phyloP scores from a whole-genome alignment of 495 filamentous ascomycete species.

The Aspergillus bridgeri region DNA sequence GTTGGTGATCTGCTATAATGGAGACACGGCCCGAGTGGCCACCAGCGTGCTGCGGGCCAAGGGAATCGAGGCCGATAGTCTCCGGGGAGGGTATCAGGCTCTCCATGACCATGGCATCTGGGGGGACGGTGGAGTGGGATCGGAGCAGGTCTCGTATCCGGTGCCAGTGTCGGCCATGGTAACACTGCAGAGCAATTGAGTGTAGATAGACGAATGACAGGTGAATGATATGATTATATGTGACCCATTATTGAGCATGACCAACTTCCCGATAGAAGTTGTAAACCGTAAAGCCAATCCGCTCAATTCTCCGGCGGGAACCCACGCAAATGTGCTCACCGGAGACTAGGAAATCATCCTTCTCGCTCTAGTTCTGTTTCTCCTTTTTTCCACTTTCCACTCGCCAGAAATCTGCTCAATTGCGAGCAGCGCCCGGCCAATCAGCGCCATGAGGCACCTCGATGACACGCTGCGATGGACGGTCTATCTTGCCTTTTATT shows the following conservation, averaged over 20 bases:
- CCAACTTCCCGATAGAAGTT: no score
- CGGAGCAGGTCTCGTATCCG: neutral
- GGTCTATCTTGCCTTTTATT: neutral
- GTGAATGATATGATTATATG: neutral
- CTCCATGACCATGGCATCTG: conserved; percentile 30
- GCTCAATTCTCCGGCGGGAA: no score
- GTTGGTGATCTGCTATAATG: conserved; percentile 51
- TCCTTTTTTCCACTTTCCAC: neutral
- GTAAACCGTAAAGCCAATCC: no score
- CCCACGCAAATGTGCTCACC: conserved; percentile 30
- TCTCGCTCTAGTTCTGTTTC: neutral
- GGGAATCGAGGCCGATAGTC: conserved; percentile 47
- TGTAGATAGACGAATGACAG: neutral
- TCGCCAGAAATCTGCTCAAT: conserved; percentile 28
- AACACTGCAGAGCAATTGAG: neutral
- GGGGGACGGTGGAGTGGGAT: conserved; percentile 11
- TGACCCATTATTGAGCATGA: neutral
- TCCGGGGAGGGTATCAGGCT: conserved; percentile 42
- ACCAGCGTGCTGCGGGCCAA: conserved; percentile 50
- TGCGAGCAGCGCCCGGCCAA: conserved; percentile 22
- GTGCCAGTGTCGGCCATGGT: neutral
- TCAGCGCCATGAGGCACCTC: conserved; percentile 1
- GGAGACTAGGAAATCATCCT: no score
- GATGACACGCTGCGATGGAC: neutral
- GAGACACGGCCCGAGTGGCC: conserved; percentile 51